Base-by-base conservation (phyloP, 305 asterid species). In the Fraxinus ornus region DNA sequence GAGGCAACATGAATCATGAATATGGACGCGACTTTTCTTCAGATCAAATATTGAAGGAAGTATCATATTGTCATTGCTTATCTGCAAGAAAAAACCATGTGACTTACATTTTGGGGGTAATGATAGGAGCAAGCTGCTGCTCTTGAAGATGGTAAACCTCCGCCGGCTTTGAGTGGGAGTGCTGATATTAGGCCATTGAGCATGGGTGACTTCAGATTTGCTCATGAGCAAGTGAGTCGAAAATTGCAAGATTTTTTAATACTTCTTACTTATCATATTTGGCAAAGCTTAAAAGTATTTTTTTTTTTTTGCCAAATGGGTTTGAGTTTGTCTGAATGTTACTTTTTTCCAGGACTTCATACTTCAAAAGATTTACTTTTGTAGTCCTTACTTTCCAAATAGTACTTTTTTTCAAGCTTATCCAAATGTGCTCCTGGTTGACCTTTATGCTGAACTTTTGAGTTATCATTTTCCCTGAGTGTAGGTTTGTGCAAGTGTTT, bases 401-500 rank as follows among this genome's bases (percentile, higher is more conserved):
- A 57, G 28, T 57, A 9, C 2, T 3, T 64, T 22, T 22, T 10
- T 64, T 24, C 73, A 24, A 64, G 73, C 32, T 24, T 22, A 3
- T 64, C 35, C 2, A 64, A 64, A 24, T 12, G 28, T 78, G 36
- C 49, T 17, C 24, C 21, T 30, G 73, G 41, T 75, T 19, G 33
- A 78, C 57, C 60, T 26, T 26, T 83, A 79, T 30, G 41, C 79
- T 76, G 24, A 79, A 75, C 33, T 79, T 52, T 1, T 62, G 37
- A 28, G 37, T 9, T 26, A 9, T 3, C 10, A 47, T 77, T 74
- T 64, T 41, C 32, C 37, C 41, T 49, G 32, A 10, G 13, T 76
- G 66, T 84, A 93, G 97, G 97, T 93, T 41, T 92, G 94, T 80
- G 94, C 97, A 19, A 93, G 97, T 55, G 97, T 93, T 22, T 92